These are phyloP conservation scores for Schwanniomyces occidentalis DNA, from an alignment of 805 yeast species.

Conservation along the genomic window DNA sequence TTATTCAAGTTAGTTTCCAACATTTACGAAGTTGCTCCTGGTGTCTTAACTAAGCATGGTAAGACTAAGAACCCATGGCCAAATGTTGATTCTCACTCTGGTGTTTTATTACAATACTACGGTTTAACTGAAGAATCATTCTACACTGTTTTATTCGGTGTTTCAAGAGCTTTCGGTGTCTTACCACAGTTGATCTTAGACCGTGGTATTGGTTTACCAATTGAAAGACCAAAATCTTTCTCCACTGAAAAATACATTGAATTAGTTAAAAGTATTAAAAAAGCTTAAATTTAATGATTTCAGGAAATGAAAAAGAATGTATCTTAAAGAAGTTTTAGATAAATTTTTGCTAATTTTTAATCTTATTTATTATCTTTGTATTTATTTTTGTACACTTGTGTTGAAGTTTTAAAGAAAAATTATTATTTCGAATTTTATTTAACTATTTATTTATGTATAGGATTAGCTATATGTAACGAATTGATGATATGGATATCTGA, in stretches of 20 bases:
- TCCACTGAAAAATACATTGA: slow-evolving; percentile 90
- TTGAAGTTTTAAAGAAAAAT: slow-evolving; percentile 4
- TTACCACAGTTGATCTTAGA: slow-evolving; percentile 79
- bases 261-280: slow-evolving; percentile 55
- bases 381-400: slow-evolving; percentile 7
- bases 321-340: not conserved
- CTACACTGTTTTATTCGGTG: slow-evolving; percentile 82
- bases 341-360: slow-evolving; percentile 1
- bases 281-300: slow-evolving; percentile 10
- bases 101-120: slow-evolving; percentile 76
- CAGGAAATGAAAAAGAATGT: not conserved
- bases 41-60: slow-evolving; percentile 73
- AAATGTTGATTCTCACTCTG: slow-evolving; percentile 79
- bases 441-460: slow-evolving; percentile 10
- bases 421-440: slow-evolving; percentile 3
- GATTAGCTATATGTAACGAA: slow-evolving; percentile 11
- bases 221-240: slow-evolving; percentile 86
- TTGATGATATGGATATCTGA: slow-evolving; percentile 9
- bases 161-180: slow-evolving; percentile 78
- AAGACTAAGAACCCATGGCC: slow-evolving; percentile 87
- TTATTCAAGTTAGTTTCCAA: slow-evolving; percentile 66
- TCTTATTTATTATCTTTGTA: slow-evolving; percentile 5
- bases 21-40: slow-evolving; percentile 71
- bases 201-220: slow-evolving; percentile 73
- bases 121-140: slow-evolving; percentile 72